Conservation (phyloP, 768 basidiomycete species). For the Leccinum disarticulatum region DNA sequence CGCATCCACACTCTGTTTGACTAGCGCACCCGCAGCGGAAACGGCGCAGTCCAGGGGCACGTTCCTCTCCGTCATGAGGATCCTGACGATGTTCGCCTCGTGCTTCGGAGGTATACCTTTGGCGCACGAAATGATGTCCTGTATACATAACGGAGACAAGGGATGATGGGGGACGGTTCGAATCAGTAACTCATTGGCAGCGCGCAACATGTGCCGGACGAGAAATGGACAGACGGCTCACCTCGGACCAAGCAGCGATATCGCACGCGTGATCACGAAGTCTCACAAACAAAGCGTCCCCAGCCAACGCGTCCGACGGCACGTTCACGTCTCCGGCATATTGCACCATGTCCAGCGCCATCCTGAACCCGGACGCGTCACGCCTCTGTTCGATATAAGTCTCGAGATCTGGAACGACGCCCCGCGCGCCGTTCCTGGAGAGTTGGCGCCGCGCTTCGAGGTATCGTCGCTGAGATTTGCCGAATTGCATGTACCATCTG, state of each 20-base stretch:
- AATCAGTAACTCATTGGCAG: neutral
- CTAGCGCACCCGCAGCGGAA: slow-evolving; percentile 19
- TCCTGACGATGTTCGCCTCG: slow-evolving; percentile 47
- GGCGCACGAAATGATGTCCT: slow-evolving; percentile 61
- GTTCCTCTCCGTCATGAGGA: slow-evolving; percentile 45
- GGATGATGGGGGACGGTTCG: neutral
- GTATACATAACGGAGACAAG: neutral
- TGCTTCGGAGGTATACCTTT: slow-evolving; percentile 42
- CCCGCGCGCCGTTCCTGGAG: slow-evolving; percentile 20
- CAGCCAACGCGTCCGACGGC: slow-evolving; percentile 29
- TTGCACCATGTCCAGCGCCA: slow-evolving; percentile 54
- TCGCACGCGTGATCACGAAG: slow-evolving; percentile 46
- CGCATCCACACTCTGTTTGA: slow-evolving; percentile 31
- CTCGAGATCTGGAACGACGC: slow-evolving; percentile 40
- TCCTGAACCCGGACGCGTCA: slow-evolving; percentile 47
- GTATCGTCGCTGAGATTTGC: slow-evolving; percentile 33
- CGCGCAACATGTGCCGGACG: neutral
- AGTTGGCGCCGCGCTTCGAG: slow-evolving; percentile 35
- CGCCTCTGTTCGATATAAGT: slow-evolving; percentile 47
- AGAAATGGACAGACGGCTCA: slow-evolving; percentile 27
- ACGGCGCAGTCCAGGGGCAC: slow-evolving; percentile 51
- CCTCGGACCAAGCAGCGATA: slow-evolving; percentile 54
- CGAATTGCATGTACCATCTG: slow-evolving; percentile 45
- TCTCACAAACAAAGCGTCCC: slow-evolving; percentile 28
- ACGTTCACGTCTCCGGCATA: slow-evolving; percentile 47